Base-by-base conservation (phyloP, 2,329 filamentous ascomycete species). In the Calonectria montana region DNA sequence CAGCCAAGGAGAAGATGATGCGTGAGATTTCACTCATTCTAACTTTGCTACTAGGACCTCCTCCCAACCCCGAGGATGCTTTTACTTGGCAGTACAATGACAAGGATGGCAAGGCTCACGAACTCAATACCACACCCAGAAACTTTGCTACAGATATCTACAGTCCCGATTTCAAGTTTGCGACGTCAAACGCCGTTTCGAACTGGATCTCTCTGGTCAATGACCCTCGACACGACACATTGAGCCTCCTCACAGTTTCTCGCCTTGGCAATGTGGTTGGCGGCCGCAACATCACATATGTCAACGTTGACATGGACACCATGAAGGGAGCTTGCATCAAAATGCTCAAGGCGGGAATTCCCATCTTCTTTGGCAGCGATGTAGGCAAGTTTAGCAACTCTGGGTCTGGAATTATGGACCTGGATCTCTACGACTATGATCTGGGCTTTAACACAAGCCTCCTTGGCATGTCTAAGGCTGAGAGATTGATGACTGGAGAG, bases 321-420 rank as follows among this genome's bases (percentile, higher is more conserved):
- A 91, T 97, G 76, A 97, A 97, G 83, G 80, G 85, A 0, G 91
- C 93, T 0, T 94, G 92, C 77, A 90, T 97, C 61, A 87, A 89
- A 35, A 97, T 95, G 94, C 89, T 97, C 61, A 90, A 91, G 79
- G 91, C 92, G 13, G 94, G 94, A 1, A 84, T 94, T 6, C 95
- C 95, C 12, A 90, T 97, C 63, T 97, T 97, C 88, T 97, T 98
- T 81, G 95, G 95, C 69, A 93, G 90, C 63, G 95, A 98, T 78
- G 95, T 97, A 0, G 95, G 94, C 73, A 94, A 97, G 82, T 96
- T 93, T 83, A 93, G 91, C 68, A 92, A 96, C 80, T 86, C 85
- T 0, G 78, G 77, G 1, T 87, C 88, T 2, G 95, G 95, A 18
- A 91, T 97, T 80, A 95, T 97, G 94, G 95, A 97, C 81, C 88